Base-by-base conservation (phyloP, 768 basidiomycete species). In the Dioszegia hungarica region DNA sequence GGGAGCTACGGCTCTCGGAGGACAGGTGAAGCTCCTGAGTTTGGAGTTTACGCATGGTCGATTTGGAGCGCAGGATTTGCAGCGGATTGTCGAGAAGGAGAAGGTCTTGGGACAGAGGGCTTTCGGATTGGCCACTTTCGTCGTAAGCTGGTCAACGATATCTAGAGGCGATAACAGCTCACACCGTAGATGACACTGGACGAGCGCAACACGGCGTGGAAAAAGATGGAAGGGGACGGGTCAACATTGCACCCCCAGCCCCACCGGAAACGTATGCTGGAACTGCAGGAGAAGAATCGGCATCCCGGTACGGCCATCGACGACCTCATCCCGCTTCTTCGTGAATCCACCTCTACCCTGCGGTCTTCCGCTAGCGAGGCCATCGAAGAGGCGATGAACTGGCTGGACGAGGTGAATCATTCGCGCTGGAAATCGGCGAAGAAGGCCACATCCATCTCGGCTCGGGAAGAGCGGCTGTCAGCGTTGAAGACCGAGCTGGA, bases 21-120 rank as follows among this genome's bases (percentile, higher is more conserved):
- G 64, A 2, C 63, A 68, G 39, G 36, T 60, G 0, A 66, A 58
- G 12, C 56, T 74, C 56, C 54, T 77, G 5, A 65, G 74, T 34
- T 57, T 77, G 20, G 77, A 78, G 56, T 51, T 76, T 25, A 73
- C 64, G 14, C 54, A 67, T 17, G 74, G 75, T 5, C 59, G 67
- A 14, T 54, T 75, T 12, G 68, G 75, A 11, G 64, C 75, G 8
- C 56, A 60, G 14, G 70, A 77, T 51, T 37, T 78, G 50, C 63
- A 68, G 22, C 47, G 43, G 34, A 39, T 75, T 9, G 63, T 67
- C 39, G 65, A 58, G 24, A 72, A 69, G 52, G 46, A 52, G 27
- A 69, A 72, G 45, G 60, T 62, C 33, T 48, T 76, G 20, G 58
- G 63, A 14, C 57, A 54, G n/a, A 62, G 66, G 50, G 52, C 62